Evolutionary conservation across 768 basidiomycete genomes (phyloP), one percentile per base, ranked within the genome.

Genomic region (Xerocomellus chrysenteron): DNA sequence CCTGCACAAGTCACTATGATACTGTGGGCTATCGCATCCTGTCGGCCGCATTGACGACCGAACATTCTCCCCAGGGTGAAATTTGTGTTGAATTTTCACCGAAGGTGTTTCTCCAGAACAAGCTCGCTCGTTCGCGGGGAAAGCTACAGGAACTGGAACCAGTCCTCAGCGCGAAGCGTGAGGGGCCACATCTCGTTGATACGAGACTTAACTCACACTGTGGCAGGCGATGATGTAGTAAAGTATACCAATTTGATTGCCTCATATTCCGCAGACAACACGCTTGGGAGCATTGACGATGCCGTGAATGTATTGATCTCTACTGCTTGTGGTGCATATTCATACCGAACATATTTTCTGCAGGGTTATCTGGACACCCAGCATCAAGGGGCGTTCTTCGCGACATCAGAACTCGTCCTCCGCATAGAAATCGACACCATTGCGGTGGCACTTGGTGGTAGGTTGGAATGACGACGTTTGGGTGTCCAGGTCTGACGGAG

Each of bases 61-160:
- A 11, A 55, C 47, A 32, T 54, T 40, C 17, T 57, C 24, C 21
- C 17, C 30, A 69, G 67, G 48, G 58, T 40, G 81, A 78, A 7
- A 80, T 92, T 71, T 85, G 75, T 65, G 69, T 86, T 13, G 92
- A 92, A 36, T 73, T 81, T 21, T 81, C 80, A 9, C 85, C 92
- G 1, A 92, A 90, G 70, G 78, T 90, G 2, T 83, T 89, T 66
- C 75, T 94, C 21, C 92, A 94, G 74, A 94, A 94, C 68, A 88
- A 86, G 59, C 78, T 92, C 26, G 73, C 74, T 49, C 80, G 78
- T 54, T 82, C 80, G 54, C 79, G 82, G 53, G 74, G 69, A 35
- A 91, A 88, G 73, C 66, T 90, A n/a, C 65, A 75, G 50, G 90
- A 92, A 60, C 68, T 90, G 9, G 69, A 63, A n/a, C 78, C 84